These are phyloP conservation scores for Glarea lozoyensis DNA, from an alignment of 495 filamentous ascomycete genomes.

Conservation along the genomic window DNA sequence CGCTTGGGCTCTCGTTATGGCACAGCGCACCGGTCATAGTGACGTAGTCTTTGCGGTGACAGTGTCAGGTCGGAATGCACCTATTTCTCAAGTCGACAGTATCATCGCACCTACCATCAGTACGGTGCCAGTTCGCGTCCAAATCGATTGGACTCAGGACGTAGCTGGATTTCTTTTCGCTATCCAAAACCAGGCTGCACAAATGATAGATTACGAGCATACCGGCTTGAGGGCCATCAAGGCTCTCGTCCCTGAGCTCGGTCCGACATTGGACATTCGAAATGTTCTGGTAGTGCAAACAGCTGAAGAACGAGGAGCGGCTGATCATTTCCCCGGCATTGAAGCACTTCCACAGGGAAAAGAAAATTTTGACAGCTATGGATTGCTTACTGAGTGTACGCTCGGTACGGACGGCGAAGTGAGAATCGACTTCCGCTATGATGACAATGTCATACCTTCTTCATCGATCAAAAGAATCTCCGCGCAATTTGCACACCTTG, in stretches of 20 bases:
- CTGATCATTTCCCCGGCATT: background rate
- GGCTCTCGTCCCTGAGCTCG: background rate
- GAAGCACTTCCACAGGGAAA: background rate
- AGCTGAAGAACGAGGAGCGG: background rate
- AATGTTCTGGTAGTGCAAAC: background rate
- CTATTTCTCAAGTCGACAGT: background rate
- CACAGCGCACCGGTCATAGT: background rate
- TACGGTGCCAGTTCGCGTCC: background rate
- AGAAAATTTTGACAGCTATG: background rate
- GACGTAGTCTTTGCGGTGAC: background rate
- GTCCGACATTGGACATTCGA: background rate
- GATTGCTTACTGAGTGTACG: background rate
- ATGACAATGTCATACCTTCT: background rate
- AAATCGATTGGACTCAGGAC: background rate
- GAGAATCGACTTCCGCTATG: background rate
- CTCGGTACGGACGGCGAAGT: background rate
- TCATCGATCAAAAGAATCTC: background rate
- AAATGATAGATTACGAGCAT: background rate
- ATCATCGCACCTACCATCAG: background rate
- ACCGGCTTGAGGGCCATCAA: background rate
- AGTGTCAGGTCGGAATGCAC: background rate
- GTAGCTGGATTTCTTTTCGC: background rate
- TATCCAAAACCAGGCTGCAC: background rate
- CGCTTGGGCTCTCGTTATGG: background rate
- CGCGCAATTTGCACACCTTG: background rate